Evolutionary conservation across 306 rosid species (phyloP), one percentile per base, ranked within the genome.

Genomic region (Comarum palustre): DNA sequence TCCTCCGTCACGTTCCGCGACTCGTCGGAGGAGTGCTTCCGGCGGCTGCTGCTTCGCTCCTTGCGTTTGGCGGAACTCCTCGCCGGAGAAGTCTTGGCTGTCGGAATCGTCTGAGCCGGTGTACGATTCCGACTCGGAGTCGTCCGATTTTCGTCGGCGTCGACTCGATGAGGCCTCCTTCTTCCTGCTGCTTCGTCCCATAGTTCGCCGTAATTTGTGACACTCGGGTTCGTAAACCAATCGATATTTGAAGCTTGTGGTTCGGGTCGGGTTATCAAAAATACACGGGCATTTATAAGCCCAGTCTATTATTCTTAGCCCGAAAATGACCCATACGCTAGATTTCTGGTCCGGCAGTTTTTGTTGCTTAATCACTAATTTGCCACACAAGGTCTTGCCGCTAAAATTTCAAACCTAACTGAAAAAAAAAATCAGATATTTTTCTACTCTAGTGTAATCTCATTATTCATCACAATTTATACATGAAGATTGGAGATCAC

Each of bases 1-100:
- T 89, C 92, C 54, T 93, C 92, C 0, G 90, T 85, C 47, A 93
- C 73, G 41, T 19, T 70, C 76, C 87, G 52, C 22, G 87, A 82
- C 60, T 73, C 80, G 22, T 67, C 78, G 6, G 61, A 90, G 19
- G 91, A 79, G 72, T 84, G 85, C 71, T 67, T 66, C 74, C 84
- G 77, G 48, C 84, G 80, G 14, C 79, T 66, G 67, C 79, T 47
- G 31, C 47, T 69, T 34, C 81, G 73, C 22, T 82, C 82, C 72
- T 72, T 76, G 66, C 75, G 79, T 81, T 57, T 75, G 47, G 42
- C 20, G 43, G 89, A 81, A 25, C 63, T 79, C 66, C 83, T 17
- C 48, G 50, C 73, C 42, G 82, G 84, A 2, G 87, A 80, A 66
- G 42, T 84, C 84, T 34, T 71, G 77, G 78, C 70, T 55, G 17